Conservation (phyloP, 2,329 filamentous ascomycete genomes). For the Hypoxylon sp. region DNA sequence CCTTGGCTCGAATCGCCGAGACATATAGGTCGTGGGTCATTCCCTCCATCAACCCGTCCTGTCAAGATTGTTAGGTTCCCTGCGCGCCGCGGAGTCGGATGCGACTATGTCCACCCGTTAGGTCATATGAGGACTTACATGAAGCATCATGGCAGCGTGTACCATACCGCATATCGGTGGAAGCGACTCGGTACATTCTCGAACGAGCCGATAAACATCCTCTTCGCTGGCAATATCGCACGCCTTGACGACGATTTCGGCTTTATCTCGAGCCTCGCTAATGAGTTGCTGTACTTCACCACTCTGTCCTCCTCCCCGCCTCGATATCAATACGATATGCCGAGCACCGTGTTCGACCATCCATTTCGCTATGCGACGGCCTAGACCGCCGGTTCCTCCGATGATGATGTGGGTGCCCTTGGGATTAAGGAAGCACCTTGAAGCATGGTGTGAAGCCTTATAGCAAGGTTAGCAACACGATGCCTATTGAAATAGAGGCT, state of each 20-base stretch:
- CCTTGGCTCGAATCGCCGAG: slow-evolving; percentile 31
- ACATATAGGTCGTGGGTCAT: slow-evolving; percentile 33
- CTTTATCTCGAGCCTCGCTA: slow-evolving; percentile 30
- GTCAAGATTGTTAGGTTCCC: slow-evolving; percentile 15
- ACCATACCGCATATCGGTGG: slow-evolving; percentile 45
- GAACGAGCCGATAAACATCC: slow-evolving; percentile 34
- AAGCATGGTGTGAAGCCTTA: slow-evolving; percentile 26
- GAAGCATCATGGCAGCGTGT: slow-evolving; percentile 45
- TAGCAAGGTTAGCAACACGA: slow-evolving; percentile 3
- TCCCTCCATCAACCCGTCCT: slow-evolving; percentile 30
- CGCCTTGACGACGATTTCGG: slow-evolving; percentile 38
- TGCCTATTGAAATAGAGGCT: background rate
- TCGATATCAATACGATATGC: slow-evolving; percentile 45
- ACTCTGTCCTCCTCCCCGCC: slow-evolving; percentile 37
- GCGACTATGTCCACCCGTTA: background rate
- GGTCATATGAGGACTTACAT: slow-evolving; percentile 22
- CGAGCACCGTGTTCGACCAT: slow-evolving; percentile 43
- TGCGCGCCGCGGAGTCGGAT: background rate
- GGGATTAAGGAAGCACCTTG: slow-evolving; percentile 28
- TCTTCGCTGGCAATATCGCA: slow-evolving; percentile 42
- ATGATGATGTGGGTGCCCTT: slow-evolving; percentile 45
- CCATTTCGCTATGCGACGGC: slow-evolving; percentile 36
- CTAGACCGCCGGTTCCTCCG: slow-evolving; percentile 45
- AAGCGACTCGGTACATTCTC: slow-evolving; percentile 34
- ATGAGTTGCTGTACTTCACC: slow-evolving; percentile 34